Conservation (phyloP, 495 filamentous ascomycete genomes). For the Halenospora varia region DNA sequence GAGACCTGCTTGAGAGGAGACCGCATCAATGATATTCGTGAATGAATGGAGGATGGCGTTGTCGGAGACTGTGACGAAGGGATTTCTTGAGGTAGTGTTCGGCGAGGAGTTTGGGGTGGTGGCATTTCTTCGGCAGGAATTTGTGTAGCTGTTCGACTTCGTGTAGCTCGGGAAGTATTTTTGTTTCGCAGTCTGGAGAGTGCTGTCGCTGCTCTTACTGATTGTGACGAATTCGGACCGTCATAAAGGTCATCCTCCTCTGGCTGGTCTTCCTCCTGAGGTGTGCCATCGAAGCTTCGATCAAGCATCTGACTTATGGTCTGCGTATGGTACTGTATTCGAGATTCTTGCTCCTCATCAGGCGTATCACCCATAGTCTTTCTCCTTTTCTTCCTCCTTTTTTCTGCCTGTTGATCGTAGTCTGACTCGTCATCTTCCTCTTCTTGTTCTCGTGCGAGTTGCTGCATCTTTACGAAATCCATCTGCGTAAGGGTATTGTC, state of each 20-base stretch:
- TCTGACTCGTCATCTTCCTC: slow-evolving; percentile 15
- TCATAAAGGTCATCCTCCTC: slow-evolving; percentile 10
- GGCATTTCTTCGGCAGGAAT: slow-evolving; percentile 12
- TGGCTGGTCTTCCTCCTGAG: not conserved
- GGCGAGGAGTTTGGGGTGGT: slow-evolving; percentile 21
- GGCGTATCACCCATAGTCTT: slow-evolving; percentile 37
- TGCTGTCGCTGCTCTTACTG: not conserved
- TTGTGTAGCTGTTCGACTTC: slow-evolving; percentile 5
- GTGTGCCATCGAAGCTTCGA: slow-evolving; percentile 4
- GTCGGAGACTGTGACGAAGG: slow-evolving; percentile 26
- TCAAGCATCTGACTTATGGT: slow-evolving; percentile 15
- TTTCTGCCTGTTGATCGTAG: slow-evolving; percentile 7
- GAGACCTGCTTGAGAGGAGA: slow-evolving; percentile 11
- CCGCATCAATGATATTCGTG: not conserved
- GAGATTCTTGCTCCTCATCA: slow-evolving; percentile 9
- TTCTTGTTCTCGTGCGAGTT: slow-evolving; percentile 13
- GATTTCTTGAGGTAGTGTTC: slow-evolving; percentile 14
- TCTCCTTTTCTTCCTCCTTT: slow-evolving; percentile 36
- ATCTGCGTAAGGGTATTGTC: slow-evolving; percentile 49
- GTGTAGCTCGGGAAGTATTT: not conserved
- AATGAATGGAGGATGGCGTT: slow-evolving; percentile 17
- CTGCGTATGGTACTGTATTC: slow-evolving; percentile 12
- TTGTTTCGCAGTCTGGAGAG: not conserved
- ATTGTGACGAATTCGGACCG: slow-evolving; percentile 13
- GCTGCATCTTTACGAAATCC: slow-evolving; percentile 25